Conservation (phyloP, 2,329 filamentous ascomycete genomes). For the Hawksworthiomyces lignivorus region DNA sequence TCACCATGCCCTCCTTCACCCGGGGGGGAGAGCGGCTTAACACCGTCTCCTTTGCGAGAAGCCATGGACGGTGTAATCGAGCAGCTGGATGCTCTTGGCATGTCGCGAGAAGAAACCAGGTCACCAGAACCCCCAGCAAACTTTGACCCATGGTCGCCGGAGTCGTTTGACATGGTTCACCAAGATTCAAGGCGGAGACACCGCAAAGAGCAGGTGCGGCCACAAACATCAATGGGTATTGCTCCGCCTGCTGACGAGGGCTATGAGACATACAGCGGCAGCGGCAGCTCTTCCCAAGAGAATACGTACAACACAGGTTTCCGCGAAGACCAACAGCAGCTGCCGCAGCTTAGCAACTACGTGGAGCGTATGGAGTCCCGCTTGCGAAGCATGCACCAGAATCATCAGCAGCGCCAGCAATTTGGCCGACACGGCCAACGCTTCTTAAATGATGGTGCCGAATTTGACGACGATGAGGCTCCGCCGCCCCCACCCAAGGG, state of each 20-base stretch:
- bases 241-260: conserved; percentile 49
- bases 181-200: conserved; percentile 30
- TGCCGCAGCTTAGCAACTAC: conserved; percentile 74
- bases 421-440: conserved; percentile 5
- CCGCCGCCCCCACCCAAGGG: conserved; percentile 48
- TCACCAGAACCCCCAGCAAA: conserved; percentile 42
- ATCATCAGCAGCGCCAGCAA: conserved; percentile 27
- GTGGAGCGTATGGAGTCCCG: conserved; percentile 87
- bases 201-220: conserved; percentile 33
- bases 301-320: conserved; percentile 33
- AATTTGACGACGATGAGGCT: conserved; percentile 38
- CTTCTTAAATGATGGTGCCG: conserved; percentile 22
- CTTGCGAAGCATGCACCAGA: conserved; percentile 62
- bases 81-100: conserved; percentile 78
- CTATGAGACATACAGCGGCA: conserved; percentile 48
- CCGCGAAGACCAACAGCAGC: conserved; percentile 42
- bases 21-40: conserved; percentile 56
- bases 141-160: conserved; percentile 79
- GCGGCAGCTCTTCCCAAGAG: conserved; percentile 37
- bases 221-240: conserved; percentile 70
- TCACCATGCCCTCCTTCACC: conserved; percentile 65
- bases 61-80: conserved; percentile 99
- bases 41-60: conserved; percentile 83
- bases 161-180: conserved; percentile 62
- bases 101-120: conserved; percentile 39